These are phyloP conservation scores for Yamadazyma friedrichii DNA, from an alignment of 1,139 yeast genomes.

Conservation along the genomic window DNA sequence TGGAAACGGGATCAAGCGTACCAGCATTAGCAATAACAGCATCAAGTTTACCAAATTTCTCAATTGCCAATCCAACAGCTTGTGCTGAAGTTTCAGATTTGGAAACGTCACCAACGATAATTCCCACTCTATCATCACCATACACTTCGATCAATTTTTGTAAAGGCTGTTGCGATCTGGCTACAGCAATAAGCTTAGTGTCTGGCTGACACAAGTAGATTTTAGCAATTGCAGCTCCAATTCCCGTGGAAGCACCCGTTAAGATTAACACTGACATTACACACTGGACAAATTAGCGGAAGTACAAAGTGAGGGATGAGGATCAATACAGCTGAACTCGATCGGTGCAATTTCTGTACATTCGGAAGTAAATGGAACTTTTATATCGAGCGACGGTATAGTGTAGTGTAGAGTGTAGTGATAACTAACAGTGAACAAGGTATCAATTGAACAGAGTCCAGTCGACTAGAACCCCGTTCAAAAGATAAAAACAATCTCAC, in stretches of 20 bases:
- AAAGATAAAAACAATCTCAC: background rate
- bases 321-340: too few species aligned
- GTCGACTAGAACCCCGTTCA: too few species aligned
- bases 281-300: too few species aligned
- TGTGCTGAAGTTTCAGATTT: conserved; percentile 29
- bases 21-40: conserved; percentile 88
- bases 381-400: too few species aligned
- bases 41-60: conserved; percentile 60
- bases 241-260: conserved; percentile 80
- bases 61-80: conserved; percentile 49
- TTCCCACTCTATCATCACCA: conserved; percentile 50
- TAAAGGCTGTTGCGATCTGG: conserved; percentile 58
- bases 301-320: too few species aligned
- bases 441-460: too few species aligned
- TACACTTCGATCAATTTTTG: conserved; percentile 40
- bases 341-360: too few species aligned
- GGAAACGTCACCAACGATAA: conserved; percentile 69
- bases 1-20: conserved; percentile 73
- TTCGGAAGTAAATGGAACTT: too few species aligned
- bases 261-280: conserved; percentile 33
- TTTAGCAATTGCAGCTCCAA: conserved; percentile 72
- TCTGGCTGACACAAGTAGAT: conserved; percentile 40
- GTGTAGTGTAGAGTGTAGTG: too few species aligned
- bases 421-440: too few species aligned
- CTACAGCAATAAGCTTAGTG: conserved; percentile 65